Evolutionary conservation across 176 grass and related monocot genomes (phyloP), one percentile per base, ranked within the genome.

Genomic region (Metroxylon sagu): DNA sequence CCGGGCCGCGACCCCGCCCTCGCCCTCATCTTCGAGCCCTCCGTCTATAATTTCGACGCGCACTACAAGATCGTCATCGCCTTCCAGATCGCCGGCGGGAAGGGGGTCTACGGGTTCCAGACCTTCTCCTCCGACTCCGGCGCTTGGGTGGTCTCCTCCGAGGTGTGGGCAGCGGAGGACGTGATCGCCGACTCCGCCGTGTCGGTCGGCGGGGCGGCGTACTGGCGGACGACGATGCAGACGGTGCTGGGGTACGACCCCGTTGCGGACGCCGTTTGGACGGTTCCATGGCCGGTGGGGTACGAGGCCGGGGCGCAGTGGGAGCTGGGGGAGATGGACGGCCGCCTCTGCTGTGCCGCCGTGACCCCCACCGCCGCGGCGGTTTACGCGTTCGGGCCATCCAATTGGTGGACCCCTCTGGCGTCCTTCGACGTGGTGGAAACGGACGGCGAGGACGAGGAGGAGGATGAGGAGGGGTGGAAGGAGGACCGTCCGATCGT

Each of bases 61-160:
- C 80, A 84, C 70, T 89, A 58, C 73, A 15, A 60, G n/a, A 73
- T 89, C 49, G 77, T 84, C 56, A 77, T 70, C 70, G 65, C 77
- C 25, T 67, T 74, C 57, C 59, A 60, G 65, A 19, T 52, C 0
- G 27, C 0, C 28, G 49, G 29, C 56, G 48, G 64, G 1, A 0
- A 0, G 25, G 56, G 56, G 0, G 43, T 31, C 15, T 77, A 67
- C 77, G 72, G 73, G 50, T 76, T 80, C 64, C 69, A 73, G 56
- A 63, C 75, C 5, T 77, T 89, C 73, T 61, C 77, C 4, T 80
- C 85, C 0, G 60, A 17, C 16, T 0, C 69, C 29, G 73, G 80
- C 14, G 5, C 1, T 19, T 89, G 80, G 85, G 66, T 64, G 72
- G 53, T 80, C 18, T 60, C 76, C 43, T 60, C 61, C 55, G 71